phyloP scores from a whole-genome alignment of 2,329 filamentous ascomycete species.

The Botryotinia globosa region DNA sequence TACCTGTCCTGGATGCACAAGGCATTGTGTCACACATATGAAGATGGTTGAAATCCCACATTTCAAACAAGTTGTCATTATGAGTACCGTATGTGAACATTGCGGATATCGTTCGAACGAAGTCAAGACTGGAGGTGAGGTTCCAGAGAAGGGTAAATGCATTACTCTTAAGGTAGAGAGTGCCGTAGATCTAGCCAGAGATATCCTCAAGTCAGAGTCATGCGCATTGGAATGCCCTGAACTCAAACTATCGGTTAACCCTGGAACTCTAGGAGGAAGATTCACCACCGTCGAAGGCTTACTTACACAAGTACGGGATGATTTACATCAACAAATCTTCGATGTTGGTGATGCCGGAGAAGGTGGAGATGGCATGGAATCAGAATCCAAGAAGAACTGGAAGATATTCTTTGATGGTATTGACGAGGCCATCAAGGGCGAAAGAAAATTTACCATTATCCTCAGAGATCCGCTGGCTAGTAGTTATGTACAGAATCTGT shows the following conservation, averaged over 20 bases:
- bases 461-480: constrained; percentile 86
- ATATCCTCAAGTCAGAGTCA: constrained; percentile 95
- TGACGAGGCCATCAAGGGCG: constrained; percentile 73
- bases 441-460: constrained; percentile 76
- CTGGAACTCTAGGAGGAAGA: constrained; percentile 88
- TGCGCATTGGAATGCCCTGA: constrained; percentile 86
- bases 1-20: constrained; percentile 86
- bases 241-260: constrained; percentile 81
- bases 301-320: constrained; percentile 85
- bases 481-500: constrained; percentile 90
- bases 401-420: constrained; percentile 75
- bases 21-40: constrained; percentile 88
- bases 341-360: constrained; percentile 56
- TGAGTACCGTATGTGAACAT: constrained; percentile 87
- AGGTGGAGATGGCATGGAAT: constrained; percentile 76
- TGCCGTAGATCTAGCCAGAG: constrained; percentile 73
- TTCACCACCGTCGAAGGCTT: constrained; percentile 97
- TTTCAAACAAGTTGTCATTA: constrained; percentile 96
- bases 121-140: constrained; percentile 92
- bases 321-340: constrained; percentile 86
- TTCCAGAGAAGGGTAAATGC: constrained; percentile 80
- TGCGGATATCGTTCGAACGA: constrained; percentile 96
- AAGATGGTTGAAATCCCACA: constrained; percentile 98
- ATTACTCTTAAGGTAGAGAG: constrained; percentile 74
- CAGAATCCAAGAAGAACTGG: constrained; percentile 70